These are phyloP conservation scores for Soucietia sequanensis DNA, from an alignment of 805 yeast species.

Conservation along the genomic window DNA sequence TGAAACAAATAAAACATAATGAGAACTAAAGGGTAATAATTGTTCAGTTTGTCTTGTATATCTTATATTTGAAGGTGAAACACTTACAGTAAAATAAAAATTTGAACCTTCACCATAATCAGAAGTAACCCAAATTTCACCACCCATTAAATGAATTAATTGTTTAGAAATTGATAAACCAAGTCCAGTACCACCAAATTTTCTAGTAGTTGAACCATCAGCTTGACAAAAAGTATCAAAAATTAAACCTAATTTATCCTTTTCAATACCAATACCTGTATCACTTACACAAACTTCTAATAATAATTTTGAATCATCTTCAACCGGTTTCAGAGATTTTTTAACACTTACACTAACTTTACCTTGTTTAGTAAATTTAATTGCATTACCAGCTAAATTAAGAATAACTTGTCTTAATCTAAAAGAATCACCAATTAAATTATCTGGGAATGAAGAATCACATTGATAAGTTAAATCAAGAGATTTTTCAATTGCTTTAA, in stretches of 20 bases:
- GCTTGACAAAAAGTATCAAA: slow-evolving; percentile 92
- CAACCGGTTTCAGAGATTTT: slow-evolving; percentile 40
- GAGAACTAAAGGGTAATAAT: slow-evolving; percentile 68
- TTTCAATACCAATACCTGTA: slow-evolving; percentile 87
- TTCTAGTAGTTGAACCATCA: slow-evolving; percentile 89
- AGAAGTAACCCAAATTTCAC: slow-evolving; percentile 89
- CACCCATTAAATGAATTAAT: slow-evolving; percentile 87
- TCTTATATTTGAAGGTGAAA: slow-evolving; percentile 66
- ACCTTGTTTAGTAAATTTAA: slow-evolving; percentile 81
- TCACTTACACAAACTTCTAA: slow-evolving; percentile 86
- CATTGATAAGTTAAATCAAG: slow-evolving; percentile 76
- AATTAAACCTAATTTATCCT: slow-evolving; percentile 79
- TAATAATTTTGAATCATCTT: slow-evolving; percentile 43
- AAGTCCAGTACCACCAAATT: slow-evolving; percentile 90
- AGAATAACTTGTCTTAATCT: slow-evolving; percentile 83
- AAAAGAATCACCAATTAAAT: slow-evolving; percentile 84
- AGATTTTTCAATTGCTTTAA: slow-evolving; percentile 84
- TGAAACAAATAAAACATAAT: slow-evolving; percentile 67
- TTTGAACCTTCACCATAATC: slow-evolving; percentile 78
- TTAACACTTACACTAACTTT: slow-evolving; percentile 75
- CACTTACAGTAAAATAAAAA: slow-evolving; percentile 77
- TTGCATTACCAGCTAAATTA: slow-evolving; percentile 86
- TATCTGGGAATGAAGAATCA: slow-evolving; percentile 85
- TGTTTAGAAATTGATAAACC: slow-evolving; percentile 88
- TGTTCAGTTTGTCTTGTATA: slow-evolving; percentile 65